These are phyloP conservation scores for Cercospora janseana DNA, from an alignment of 2,329 filamentous ascomycete species.

Conservation along the genomic window DNA sequence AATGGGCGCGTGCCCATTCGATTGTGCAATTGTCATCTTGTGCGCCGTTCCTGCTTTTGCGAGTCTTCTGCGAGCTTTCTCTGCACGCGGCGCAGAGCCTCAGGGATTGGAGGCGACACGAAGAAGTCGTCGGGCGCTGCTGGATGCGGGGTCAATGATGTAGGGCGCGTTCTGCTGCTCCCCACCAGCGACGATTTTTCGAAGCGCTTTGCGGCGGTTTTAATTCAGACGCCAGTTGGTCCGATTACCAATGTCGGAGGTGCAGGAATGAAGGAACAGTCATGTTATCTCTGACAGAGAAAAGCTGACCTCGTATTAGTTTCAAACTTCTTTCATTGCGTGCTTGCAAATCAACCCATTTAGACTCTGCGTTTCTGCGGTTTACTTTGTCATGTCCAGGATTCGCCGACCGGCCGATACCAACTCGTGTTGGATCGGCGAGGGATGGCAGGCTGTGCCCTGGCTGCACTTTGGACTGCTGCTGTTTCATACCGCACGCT, in stretches of 20 bases:
- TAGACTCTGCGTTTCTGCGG: slow-evolving; percentile 2
- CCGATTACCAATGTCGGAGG: slow-evolving; percentile 12
- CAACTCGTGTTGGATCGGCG: too few relatives aligned
- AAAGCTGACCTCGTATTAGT: background rate
- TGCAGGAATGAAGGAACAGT: slow-evolving; percentile 2
- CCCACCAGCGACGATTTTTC: slow-evolving; percentile 1
- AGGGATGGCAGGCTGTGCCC: too few relatives aligned
- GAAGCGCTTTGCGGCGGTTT: slow-evolving; percentile 1
- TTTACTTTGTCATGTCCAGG: slow-evolving; percentile 4
- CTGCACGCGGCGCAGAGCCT: slow-evolving; percentile 1
- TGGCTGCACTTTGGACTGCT: too few relatives aligned
- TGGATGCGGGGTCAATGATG: slow-evolving; percentile 2
- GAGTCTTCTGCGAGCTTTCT: background rate
- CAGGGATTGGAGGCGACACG: background rate
- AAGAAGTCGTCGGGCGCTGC: background rate
- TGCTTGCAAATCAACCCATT: slow-evolving; percentile 8
- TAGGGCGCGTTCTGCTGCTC: background rate
- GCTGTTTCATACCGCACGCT: too few relatives aligned
- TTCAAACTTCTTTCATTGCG: slow-evolving; percentile 8
- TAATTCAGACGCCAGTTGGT: too few relatives aligned
- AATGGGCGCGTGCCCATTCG: slow-evolving; percentile 48
- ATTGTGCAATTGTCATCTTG: slow-evolving; percentile 29
- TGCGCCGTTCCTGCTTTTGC: slow-evolving; percentile 5
- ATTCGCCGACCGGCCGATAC: background rate
- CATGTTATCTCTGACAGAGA: slow-evolving; percentile 4